Evolutionary conservation across 495 filamentous ascomycete species (phyloP), one percentile per base, ranked within the genome.

Genomic region (Penicillium subrubescens): DNA sequence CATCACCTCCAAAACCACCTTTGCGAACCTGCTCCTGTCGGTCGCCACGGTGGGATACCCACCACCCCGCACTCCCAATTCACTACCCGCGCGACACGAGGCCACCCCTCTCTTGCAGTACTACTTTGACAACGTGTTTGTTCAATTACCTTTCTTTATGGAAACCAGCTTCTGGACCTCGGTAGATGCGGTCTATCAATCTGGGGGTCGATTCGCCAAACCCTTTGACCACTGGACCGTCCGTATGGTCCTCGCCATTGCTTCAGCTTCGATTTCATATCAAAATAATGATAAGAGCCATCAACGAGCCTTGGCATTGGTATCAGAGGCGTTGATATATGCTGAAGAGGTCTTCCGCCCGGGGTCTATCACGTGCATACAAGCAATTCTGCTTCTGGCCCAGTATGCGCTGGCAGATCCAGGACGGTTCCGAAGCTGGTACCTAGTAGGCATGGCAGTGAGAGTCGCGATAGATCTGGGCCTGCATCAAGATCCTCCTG

Each of bases 381-480:
- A 97, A 74, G 90, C 92, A 1, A 84, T 97, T 39, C 71, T 96
- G 27, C 83, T 97, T 8, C 86, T 98, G 44, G 92, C 92, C 0
- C 84, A 93, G 63, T 98, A 97, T 75, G 88, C 93, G 6, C 89
- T 94, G 76, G 81, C 96, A 34, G 93, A 97, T 70, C 93, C 94
- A 15, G 83, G 85, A 41, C 93, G 93, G 71, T 96, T 97, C 71
- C 91, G 95, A 61, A 90, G 88, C 69, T 97, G 94, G 92, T 92
- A 92, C 61, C 74, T 97, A 57, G 89, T 96, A 57, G 94, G 93
- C 29, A 91, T 94, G 71, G 92, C 93, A 17, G 90, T 89, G 44
- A 86, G 94, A 56, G 91, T 90, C 23, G 88, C 92, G 70, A 83
- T 96, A 35, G 94, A 98, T 78, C 78, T 97, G 23, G 94, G 94